Base-by-base conservation (phyloP, 1,284 basidiomycete species). In the Ustilago esculenta region DNA sequence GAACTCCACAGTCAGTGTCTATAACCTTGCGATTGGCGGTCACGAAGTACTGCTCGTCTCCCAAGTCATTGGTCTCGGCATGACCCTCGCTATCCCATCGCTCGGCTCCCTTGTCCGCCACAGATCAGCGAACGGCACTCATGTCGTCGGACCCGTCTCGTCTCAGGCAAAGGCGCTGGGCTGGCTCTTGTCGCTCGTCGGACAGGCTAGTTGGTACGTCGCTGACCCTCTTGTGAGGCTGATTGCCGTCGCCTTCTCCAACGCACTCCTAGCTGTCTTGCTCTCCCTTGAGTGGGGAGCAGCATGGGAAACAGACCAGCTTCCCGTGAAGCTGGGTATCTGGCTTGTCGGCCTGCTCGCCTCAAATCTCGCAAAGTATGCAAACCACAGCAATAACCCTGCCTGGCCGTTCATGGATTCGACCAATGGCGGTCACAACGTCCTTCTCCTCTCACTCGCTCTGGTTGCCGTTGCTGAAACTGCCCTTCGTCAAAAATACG, bases 351-450 rank as follows among this genome's bases (percentile, higher is more conserved):
- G 77, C 3, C 48, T 79, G 33, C 47, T 76, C 12, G 55, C 71
- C 2, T 59, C 70, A 14, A 67, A 61, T 33, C 45, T 78, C 2
- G 65, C 74, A 48, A 77, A 77, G 57, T 79, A 79, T 37, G 66
- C 58, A 34, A 79, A 79, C 33, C 76, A 79, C 63, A 76, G 75
- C 64, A 81, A 81, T 52, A 75, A 74, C 21, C 79, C 79, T 4
- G 61, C 73, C 7, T 80, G 78, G 78, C 73, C 75, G 2, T 75
- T 72, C 24, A 60, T 81, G 59, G 53, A 77, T 27, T 54, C 57
- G 17, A 68, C 59, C 15, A 81, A 80, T n/a, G 78, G 78, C 37
- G 79, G 78, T 3, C 48, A 52, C 39, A 76, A 80, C n/a, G 41
- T 34, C 1, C 3, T 69, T 2, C 59, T 66, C 7, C 66, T 81